Evolutionary conservation across 2,329 filamentous ascomycete species (phyloP).

Genomic region (Didymella pinodella): DNA sequence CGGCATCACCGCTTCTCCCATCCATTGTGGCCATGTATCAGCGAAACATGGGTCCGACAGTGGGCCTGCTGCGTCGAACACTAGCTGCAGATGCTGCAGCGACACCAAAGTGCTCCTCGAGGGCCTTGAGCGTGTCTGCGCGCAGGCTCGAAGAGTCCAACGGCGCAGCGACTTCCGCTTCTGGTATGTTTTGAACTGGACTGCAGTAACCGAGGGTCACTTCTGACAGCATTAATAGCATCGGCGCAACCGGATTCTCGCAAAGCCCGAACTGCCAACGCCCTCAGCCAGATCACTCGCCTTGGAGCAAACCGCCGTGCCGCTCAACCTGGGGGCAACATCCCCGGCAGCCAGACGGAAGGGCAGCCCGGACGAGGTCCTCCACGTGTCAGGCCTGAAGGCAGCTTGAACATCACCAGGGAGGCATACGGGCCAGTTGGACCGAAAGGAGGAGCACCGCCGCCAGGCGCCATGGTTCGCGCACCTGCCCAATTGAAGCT

Average conservation of each 20-base stretch:
- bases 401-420: constrained; percentile 32
- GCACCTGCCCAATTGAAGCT: constrained; percentile 41
- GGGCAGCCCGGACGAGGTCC: constrained; percentile 13
- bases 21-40: constrained; percentile 45
- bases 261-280: constrained; percentile 35
- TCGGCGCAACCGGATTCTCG: constrained; percentile 31
- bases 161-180: constrained; percentile 25
- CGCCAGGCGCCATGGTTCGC: constrained; percentile 42
- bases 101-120: constrained; percentile 30
- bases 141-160: constrained; percentile 37
- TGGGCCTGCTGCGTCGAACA: constrained; percentile 40
- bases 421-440: constrained; percentile 3
- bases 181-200: constrained; percentile 29
- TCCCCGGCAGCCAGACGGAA: constrained; percentile 31
- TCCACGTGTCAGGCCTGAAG: constrained; percentile 27
- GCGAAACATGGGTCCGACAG: constrained; percentile 46
- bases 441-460: constrained; percentile 15
- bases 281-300: constrained; percentile 36
- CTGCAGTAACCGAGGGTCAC: background rate
- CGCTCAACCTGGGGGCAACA: constrained; percentile 28
- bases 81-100: constrained; percentile 30
- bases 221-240: constrained; percentile 24
- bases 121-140: constrained; percentile 39
- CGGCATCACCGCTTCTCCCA: constrained; percentile 19
- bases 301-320: constrained; percentile 34